phyloP scores from a whole-genome alignment of 768 basidiomycete genomes.

The Harrya chromipes region DNA sequence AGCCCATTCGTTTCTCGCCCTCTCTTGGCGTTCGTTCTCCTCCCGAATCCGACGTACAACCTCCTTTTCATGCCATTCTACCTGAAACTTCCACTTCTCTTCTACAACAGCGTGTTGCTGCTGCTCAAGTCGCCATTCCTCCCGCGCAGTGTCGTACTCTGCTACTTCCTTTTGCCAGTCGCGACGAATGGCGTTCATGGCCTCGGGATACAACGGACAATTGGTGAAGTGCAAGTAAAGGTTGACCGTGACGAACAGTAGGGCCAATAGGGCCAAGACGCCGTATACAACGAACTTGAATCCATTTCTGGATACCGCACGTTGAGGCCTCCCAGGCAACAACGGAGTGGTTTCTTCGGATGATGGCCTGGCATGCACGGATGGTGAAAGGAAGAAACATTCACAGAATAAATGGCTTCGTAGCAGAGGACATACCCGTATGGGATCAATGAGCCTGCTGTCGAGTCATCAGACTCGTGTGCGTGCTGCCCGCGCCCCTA shows the following conservation, averaged over 20 bases:
- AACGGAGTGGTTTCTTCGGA: slow-evolving; percentile 8
- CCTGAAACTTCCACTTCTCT: slow-evolving; percentile 11
- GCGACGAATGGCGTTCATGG: slow-evolving; percentile 8
- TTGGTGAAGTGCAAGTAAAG: slow-evolving; percentile 3
- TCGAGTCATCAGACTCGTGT: not conserved
- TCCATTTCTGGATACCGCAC: not conserved
- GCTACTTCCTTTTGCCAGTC: slow-evolving; percentile 7
- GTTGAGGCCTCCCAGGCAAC: slow-evolving; percentile 1
- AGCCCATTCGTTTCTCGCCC: slow-evolving; percentile 2
- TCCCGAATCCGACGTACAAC: slow-evolving; percentile 1
- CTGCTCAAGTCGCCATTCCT: slow-evolving; percentile 10
- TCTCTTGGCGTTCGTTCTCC: slow-evolving; percentile 9
- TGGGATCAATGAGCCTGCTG: not conserved
- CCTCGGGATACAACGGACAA: slow-evolving; percentile 11
- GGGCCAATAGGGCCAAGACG: too few species aligned
- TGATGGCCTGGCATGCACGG: not conserved
- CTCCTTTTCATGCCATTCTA: slow-evolving; percentile 7
- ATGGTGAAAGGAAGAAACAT: not conserved
- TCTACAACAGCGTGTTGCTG: not conserved
- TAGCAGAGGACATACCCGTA: too few species aligned
- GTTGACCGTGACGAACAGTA: too few species aligned
- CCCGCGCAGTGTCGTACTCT: not conserved
- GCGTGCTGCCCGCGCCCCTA: not conserved
- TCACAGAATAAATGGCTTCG: too few species aligned
- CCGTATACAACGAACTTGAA: not conserved